Evolutionary conservation across 805 yeast genomes (phyloP).

Genomic region (Nakazawaea laoshanensis): DNA sequence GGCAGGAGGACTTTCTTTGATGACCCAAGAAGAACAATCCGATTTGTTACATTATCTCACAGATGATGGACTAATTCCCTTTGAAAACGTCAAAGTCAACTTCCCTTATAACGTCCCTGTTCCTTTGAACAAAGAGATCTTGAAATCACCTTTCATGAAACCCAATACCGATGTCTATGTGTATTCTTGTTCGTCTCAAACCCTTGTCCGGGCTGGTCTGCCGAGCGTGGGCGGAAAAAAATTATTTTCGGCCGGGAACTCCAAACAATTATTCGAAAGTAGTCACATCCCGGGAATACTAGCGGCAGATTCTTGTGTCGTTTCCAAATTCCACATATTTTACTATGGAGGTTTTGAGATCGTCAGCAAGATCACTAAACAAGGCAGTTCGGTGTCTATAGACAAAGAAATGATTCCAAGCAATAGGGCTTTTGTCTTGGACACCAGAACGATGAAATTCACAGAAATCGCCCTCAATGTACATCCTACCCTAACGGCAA

Average conservation of each 20-base stretch:
- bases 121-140: slow-evolving; percentile 32
- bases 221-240: slow-evolving; percentile 13
- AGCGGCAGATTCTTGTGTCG: slow-evolving; percentile 36
- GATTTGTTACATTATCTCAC: slow-evolving; percentile 18
- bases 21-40: slow-evolving; percentile 17
- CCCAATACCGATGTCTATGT: slow-evolving; percentile 29
- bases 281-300: too few relatives aligned
- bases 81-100: slow-evolving; percentile 20
- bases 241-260: too few relatives aligned
- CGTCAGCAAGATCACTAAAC: slow-evolving; percentile 21
- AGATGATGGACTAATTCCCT: slow-evolving; percentile 22
- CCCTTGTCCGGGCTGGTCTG: slow-evolving; percentile 23
- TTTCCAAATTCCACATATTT: slow-evolving; percentile 50
- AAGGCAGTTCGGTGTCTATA: slow-evolving; percentile 14
- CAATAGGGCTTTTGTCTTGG: slow-evolving; percentile 51
- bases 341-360: slow-evolving; percentile 65
- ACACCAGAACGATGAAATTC: slow-evolving; percentile 39
- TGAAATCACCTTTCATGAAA: slow-evolving; percentile 32
- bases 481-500: slow-evolving; percentile 20
- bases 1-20: slow-evolving; percentile 34
- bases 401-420: slow-evolving; percentile 38
- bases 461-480: slow-evolving; percentile 29
- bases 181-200: slow-evolving; percentile 30
- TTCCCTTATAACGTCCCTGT: slow-evolving; percentile 32
- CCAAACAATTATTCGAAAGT: too few relatives aligned